Evolutionary conservation across 2,329 filamentous ascomycete species (phyloP).

Genomic region (Fusarium sp.): DNA sequence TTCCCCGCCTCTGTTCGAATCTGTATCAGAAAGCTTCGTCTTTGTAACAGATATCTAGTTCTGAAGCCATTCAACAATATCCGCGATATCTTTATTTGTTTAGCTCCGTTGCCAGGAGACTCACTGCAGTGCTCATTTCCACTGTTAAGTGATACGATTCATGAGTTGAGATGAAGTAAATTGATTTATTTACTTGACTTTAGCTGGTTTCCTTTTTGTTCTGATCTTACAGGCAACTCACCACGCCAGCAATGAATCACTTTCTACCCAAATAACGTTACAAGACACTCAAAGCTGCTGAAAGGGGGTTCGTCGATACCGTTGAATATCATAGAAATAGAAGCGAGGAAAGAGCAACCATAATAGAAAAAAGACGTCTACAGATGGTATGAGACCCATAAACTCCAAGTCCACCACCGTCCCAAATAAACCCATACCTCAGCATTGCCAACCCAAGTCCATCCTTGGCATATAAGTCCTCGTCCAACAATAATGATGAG

Average conservation of each 20-base stretch:
- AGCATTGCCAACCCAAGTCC: constrained; percentile 31
- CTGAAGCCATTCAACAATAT: neutral
- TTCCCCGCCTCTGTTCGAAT: neutral
- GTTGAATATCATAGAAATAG: constrained; percentile 35
- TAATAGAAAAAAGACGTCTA: constrained; percentile 36
- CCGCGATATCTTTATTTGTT: neutral
- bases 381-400: constrained; percentile 40
- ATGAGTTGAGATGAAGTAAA: neutral
- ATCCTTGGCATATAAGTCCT: constrained; percentile 16
- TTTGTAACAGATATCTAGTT: neutral
- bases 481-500: constrained; percentile 11
- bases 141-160: neutral
- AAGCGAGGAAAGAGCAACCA: constrained; percentile 19
- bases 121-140: constrained; percentile 3
- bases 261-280: neutral
- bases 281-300: constrained; percentile 12
- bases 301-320: constrained; percentile 24
- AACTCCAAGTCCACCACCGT: constrained; percentile 37
- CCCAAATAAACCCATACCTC: constrained; percentile 30
- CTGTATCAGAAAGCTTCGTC: neutral
- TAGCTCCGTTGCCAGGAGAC: constrained; percentile 21
- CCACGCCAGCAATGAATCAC: neutral
- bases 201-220: neutral
- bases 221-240: constrained; percentile 3
- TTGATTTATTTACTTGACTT: neutral